A percentile compares a stretch with the other conserved stretches of the same genome.
Evolutionary conservation across 371 early-diverging fungal genomes (phyloP).

Genomic region (Syncephalastrum racemosum): DNA sequence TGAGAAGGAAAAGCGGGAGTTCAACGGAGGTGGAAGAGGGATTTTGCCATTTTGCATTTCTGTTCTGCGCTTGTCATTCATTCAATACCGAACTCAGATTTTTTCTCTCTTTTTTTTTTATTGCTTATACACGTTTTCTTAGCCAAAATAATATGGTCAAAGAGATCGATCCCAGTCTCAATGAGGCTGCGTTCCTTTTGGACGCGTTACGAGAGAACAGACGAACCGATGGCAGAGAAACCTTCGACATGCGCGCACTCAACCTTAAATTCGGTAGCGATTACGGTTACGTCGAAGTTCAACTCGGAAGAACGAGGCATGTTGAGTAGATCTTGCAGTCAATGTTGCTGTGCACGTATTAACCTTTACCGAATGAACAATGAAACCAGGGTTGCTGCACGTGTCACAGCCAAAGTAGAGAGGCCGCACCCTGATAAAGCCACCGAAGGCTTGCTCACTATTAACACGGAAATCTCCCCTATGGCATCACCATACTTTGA

Average conservation of each 20-base stretch:
- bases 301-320: conserved; percentile 79
- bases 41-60: too few species aligned
- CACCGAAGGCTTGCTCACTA: conserved; percentile 81
- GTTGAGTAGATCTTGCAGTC: background rate
- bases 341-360: background rate
- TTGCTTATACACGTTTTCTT: too few species aligned
- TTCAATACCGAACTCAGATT: background rate
- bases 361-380: too few species aligned
- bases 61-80: background rate
- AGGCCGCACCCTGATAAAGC: conserved; percentile 78
- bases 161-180: conserved; percentile 55
- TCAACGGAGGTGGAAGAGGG: too few species aligned
- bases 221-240: conserved; percentile 81
- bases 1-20: conserved; percentile 2
- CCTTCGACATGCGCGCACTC: conserved; percentile 73
- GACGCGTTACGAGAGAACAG: conserved; percentile 63
- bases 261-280: conserved; percentile 70
- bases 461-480: conserved; percentile 84
- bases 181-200: conserved; percentile 66
- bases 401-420: conserved; percentile 85
- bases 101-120: conserved; percentile 1
- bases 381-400: conserved; percentile 74
- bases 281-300: conserved; percentile 77
- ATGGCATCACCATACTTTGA: conserved; percentile 85
- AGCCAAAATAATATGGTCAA: conserved; percentile 23